Evolutionary conservation across 208 protist species (phyloP).

Genomic region (Trypanosoma lewisi): DNA sequence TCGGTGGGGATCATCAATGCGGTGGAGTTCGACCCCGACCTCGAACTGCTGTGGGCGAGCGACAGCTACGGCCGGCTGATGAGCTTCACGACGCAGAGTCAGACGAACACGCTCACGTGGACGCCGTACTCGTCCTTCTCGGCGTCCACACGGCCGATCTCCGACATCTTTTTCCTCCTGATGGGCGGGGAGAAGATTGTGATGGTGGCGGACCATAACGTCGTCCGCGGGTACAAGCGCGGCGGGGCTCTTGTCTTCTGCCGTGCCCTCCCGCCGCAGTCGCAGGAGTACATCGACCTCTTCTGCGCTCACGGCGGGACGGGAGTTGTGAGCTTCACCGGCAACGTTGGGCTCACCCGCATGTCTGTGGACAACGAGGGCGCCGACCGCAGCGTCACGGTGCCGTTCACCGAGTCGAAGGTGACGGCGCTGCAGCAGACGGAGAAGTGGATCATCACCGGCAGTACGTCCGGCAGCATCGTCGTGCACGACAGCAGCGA

Average conservation of each 20-base stretch:
- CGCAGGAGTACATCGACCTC: conserved; percentile 81
- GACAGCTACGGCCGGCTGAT: conserved; percentile 80
- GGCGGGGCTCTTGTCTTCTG: conserved; percentile 70
- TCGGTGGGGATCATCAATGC: conserved; percentile 71
- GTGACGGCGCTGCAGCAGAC: conserved; percentile 63
- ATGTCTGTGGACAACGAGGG: conserved; percentile 43
- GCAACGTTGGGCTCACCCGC: conserved; percentile 77
- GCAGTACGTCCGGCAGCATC: conserved; percentile 56
- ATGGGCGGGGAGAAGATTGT: conserved; percentile 63
- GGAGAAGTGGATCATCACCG: conserved; percentile 71
- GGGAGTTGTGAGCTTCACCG: conserved; percentile 79
- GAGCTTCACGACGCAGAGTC: conserved; percentile 69
- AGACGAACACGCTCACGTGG: conserved; percentile 64
- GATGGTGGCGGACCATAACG: conserved; percentile 68
- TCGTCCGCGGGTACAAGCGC: conserved; percentile 80
- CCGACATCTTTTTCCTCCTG: conserved; percentile 69
- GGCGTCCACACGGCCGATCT: conserved; percentile 52
- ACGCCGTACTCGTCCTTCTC: conserved; percentile 79
- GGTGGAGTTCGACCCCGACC: conserved; percentile 83
- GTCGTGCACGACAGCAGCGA: conserved; percentile 51
- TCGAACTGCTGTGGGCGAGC: conserved; percentile 85
- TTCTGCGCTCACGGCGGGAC: conserved; percentile 65
- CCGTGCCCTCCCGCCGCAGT: conserved; percentile 48
- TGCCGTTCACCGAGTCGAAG: conserved; percentile 51
- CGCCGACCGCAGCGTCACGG: conserved; percentile 42